Conservation (phyloP, 2,329 filamentous ascomycete genomes). For the Acephala macrosclerotiorum region DNA sequence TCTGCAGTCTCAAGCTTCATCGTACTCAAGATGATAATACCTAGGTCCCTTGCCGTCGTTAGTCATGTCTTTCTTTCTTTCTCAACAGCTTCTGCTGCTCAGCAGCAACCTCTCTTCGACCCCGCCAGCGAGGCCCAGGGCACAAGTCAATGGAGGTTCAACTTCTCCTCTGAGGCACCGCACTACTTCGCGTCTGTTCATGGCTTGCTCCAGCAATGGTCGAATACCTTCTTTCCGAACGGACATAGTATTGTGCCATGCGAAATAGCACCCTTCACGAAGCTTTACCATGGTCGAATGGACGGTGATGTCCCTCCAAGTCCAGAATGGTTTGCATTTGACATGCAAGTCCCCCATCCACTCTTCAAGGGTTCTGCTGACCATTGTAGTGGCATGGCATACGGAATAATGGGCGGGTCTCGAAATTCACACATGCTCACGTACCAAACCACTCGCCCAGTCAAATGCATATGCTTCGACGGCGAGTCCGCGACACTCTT, state of each 20-base stretch:
- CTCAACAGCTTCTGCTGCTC: background rate
- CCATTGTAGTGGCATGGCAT: conserved; percentile 55
- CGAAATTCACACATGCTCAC: conserved; percentile 55
- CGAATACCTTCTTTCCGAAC: conserved; percentile 59
- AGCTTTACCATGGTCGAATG: conserved; percentile 56
- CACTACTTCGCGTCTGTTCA: conserved; percentile 57
- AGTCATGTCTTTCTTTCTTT: background rate
- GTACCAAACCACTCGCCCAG: conserved; percentile 53
- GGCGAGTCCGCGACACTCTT: conserved; percentile 57
- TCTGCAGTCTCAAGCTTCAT: background rate
- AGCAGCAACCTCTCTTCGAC: conserved; percentile 23
- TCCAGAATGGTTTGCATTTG: conserved; percentile 60
- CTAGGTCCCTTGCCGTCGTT: background rate
- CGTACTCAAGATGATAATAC: conserved; percentile 8
- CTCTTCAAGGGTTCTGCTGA: conserved; percentile 17
- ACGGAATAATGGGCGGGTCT: conserved; percentile 57
- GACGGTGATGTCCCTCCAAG: conserved; percentile 51
- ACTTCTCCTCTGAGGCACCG: conserved; percentile 56
- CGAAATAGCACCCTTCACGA: conserved; percentile 54
- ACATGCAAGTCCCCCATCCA: conserved; percentile 45
- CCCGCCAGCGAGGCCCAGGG: background rate
- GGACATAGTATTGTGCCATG: conserved; percentile 56
- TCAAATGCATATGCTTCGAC: conserved; percentile 57
- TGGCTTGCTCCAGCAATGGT: conserved; percentile 56
- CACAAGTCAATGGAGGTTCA: conserved; percentile 44